Percentiles rank a stretch among this genome's conserved stretches.
Conservation (phyloP, 2,329 filamentous ascomycete species). For the Blumeria hordei region DNA sequence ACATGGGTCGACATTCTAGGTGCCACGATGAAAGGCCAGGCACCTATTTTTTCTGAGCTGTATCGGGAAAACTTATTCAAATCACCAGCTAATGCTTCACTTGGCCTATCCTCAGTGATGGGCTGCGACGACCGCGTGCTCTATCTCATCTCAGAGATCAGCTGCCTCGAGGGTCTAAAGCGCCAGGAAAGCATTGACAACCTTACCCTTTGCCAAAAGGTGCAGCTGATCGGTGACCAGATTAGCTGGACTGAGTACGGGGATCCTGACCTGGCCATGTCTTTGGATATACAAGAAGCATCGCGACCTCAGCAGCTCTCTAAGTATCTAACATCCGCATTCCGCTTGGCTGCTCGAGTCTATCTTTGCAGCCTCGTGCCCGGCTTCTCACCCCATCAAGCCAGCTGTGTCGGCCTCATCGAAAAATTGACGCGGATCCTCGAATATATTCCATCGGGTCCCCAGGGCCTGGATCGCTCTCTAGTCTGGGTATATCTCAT, state of each 20-base stretch:
- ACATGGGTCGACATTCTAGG: constrained; percentile 96
- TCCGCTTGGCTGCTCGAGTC: constrained; percentile 78
- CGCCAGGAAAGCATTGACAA: constrained; percentile 52
- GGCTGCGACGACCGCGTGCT: constrained; percentile 93
- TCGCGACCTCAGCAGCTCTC: constrained; percentile 64
- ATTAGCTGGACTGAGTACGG: constrained; percentile 57
- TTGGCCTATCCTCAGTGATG: constrained; percentile 79
- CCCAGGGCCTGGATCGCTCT: constrained; percentile 66
- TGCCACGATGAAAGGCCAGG: constrained; percentile 68
- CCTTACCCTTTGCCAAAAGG: constrained; percentile 68
- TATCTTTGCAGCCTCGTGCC: constrained; percentile 93
- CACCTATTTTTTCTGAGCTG: constrained; percentile 77
- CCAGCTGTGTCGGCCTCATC: constrained; percentile 52
- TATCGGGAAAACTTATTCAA: constrained; percentile 76
- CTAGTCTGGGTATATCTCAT: constrained; percentile 87
- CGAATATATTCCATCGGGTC: constrained; percentile 59
- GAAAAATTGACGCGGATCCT: constrained; percentile 55
- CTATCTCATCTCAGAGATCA: constrained; percentile 94
- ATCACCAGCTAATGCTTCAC: constrained; percentile 30
- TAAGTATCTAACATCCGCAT: constrained; percentile 72
- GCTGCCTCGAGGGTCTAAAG: constrained; percentile 81
- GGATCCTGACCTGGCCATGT: constrained; percentile 30
- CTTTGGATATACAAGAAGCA: constrained; percentile 43
- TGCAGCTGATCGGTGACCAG: constrained; percentile 66
- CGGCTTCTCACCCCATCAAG: constrained; percentile 54